phyloP scores from a whole-genome alignment of 345 rosid genomes.

The Lumnitzera littorea region DNA sequence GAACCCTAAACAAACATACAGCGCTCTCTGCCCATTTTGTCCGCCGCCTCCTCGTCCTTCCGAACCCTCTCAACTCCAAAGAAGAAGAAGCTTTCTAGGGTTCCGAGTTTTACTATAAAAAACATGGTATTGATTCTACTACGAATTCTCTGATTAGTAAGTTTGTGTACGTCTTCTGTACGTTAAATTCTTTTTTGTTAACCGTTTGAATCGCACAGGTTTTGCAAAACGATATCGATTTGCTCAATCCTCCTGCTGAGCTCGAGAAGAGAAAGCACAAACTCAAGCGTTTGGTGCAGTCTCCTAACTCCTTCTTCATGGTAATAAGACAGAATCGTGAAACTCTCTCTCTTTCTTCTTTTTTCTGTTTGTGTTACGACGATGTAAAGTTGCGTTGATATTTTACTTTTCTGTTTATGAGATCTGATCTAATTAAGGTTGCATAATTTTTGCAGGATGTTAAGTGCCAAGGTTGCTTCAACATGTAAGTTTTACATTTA shows the following conservation, averaged over 20 bases:
- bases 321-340: conserved; percentile 15
- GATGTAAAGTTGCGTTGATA: neutral
- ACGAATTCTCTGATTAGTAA: too few relatives aligned
- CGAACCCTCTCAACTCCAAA: too few relatives aligned
- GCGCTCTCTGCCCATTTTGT: too few relatives aligned
- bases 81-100: too few relatives aligned
- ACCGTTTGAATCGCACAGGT: conserved; percentile 18
- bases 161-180: too few relatives aligned
- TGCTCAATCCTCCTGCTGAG: conserved; percentile 67
- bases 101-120: too few relatives aligned
- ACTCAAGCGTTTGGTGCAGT: conserved; percentile 72
- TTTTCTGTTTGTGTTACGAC: neutral
- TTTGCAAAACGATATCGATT: conserved; percentile 65
- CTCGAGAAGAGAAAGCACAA: conserved; percentile 82
- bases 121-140: too few relatives aligned
- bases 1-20: too few relatives aligned
- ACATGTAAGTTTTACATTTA: conserved; percentile 33
- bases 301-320: conserved; percentile 73
- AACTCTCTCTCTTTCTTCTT: neutral
- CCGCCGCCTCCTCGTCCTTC: too few relatives aligned
- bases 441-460: conserved; percentile 41
- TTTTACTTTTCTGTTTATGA: neutral
- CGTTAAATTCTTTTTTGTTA: too few relatives aligned
- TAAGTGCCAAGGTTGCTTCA: conserved; percentile 73
- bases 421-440: neutral